Base-by-base conservation (phyloP, 2,329 filamentous ascomycete species). In the Triangularia verruculosa region DNA sequence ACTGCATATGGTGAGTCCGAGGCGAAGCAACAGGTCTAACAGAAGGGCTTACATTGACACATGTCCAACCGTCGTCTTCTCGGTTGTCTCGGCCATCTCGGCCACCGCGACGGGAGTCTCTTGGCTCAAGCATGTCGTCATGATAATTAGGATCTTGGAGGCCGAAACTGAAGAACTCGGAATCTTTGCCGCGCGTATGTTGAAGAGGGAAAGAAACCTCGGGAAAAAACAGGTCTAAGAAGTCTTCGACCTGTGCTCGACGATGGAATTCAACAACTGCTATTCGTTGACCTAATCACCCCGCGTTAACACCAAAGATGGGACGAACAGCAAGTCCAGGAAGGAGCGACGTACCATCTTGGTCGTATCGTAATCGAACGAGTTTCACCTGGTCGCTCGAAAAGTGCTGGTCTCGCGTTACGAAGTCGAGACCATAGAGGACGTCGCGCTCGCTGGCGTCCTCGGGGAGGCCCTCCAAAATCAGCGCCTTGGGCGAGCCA, bases 191-290 rank as follows among this genome's bases (percentile, higher is more conserved):
- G 65, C 75, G 67, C 8, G 72, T 70, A 47, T 74, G 70, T 13
- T 72, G 66, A 6, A 73, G 70, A 24, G 71, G 70, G 34, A 80
- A 71, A 5, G 75, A 72, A 39, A 79, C 69, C 3, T 72, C 66
- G 51, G 77, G 77, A 57, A 75, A 76, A 59, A 78, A 68, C 13
- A 69, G 70, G 61, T 78, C 77, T 17, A 78, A 70, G 57, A 79
- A 80, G 55, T 74, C 68, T 55, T 74, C 70, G n/a, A 77, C 76
- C 61, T 78, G 77, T 12, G 73, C 71, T 17, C 76, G 74, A 15
- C 75, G 74, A 47, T 72, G 72, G 59, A 80, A 80, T 63, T 80
- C 77, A 24, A 78, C 77, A 61, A 78, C 75, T 4, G 75, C 78
- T 62, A 77, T 75, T 22, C 72, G 72, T 13, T 72, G 71, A 11